A percentile compares a stretch with the other conserved stretches of the same genome.
phyloP scores from a whole-genome alignment of 1,139 yeast genomes.

The Candida freyschussii region DNA sequence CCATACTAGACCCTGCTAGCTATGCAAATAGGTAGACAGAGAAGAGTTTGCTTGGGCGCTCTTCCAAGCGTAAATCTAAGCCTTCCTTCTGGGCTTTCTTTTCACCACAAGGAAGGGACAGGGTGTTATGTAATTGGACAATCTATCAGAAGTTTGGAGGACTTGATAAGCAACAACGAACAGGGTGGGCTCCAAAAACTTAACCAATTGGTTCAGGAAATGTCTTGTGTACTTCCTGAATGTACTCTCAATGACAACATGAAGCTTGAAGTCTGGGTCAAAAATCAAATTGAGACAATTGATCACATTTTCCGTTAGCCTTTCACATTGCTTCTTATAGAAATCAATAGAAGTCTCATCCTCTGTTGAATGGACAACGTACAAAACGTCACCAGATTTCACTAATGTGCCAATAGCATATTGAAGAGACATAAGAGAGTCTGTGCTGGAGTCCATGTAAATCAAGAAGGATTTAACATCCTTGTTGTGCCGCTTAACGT shows the following conservation, averaged over 20 bases:
- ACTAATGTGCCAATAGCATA: conserved; percentile 88
- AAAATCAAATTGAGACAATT: conserved; percentile 14
- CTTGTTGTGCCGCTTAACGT: conserved; percentile 3
- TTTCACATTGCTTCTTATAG: conserved; percentile 28
- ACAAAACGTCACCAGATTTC: conserved; percentile 78
- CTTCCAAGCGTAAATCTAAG: too few species aligned
- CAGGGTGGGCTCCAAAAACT: conserved; percentile 75
- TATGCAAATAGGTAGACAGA: too few species aligned
- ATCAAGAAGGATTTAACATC: conserved; percentile 17
- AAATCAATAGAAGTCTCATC: conserved; percentile 42
- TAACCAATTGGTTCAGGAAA: conserved; percentile 75
- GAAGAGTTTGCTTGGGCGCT: too few species aligned
- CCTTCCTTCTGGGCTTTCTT: conserved; percentile 54
- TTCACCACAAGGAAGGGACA: conserved; percentile 85
- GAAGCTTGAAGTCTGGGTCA: conserved; percentile 21
- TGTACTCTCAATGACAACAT: conserved; percentile 23
- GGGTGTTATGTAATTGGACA: conserved; percentile 72
- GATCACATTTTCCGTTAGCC: conserved; percentile 13
- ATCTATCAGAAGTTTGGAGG: conserved; percentile 17
- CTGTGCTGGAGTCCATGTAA: conserved; percentile 35
- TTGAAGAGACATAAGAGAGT: conserved; percentile 79
- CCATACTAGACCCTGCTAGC: too few species aligned
- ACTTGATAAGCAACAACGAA: conserved; percentile 68
- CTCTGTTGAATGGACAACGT: conserved; percentile 73
- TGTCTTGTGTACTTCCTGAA: conserved; percentile 83